Evolutionary conservation across 2,329 filamentous ascomycete genomes (phyloP).

Genomic region (Xylaria sp.): DNA sequence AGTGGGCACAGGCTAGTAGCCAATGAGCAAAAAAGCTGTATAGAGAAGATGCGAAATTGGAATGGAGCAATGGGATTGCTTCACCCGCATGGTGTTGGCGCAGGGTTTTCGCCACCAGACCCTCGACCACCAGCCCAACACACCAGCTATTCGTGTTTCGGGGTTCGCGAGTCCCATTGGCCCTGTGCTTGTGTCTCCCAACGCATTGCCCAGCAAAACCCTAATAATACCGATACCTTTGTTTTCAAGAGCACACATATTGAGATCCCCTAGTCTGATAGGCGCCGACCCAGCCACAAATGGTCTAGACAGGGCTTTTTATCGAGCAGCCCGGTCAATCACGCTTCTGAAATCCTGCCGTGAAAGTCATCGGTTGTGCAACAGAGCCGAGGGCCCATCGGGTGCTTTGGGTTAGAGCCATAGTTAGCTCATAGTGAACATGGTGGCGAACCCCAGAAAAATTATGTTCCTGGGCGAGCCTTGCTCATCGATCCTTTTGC

Average conservation of each 20-base stretch:
- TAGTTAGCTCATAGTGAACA: neutral
- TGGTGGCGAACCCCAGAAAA: constrained; percentile 18
- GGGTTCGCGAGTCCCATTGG: constrained; percentile 45
- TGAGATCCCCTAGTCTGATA: constrained; percentile 34
- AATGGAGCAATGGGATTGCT: constrained; percentile 45
- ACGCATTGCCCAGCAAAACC: constrained; percentile 29
- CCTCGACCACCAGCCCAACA: constrained; percentile 41
- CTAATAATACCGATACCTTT: constrained; percentile 30
- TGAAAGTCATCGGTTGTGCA: constrained; percentile 28
- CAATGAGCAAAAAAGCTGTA: constrained; percentile 42
- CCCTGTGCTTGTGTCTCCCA: constrained; percentile 33
- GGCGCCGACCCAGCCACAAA: constrained; percentile 49
- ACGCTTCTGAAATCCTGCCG: constrained; percentile 34
- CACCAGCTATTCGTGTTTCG: constrained; percentile 42
- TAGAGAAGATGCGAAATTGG: constrained; percentile 46
- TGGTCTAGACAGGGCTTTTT: constrained; percentile 47
- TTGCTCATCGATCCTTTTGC: constrained; percentile 27
- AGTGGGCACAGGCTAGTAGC: constrained; percentile 35
- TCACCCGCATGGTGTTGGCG: constrained; percentile 41
- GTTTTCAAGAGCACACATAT: constrained; percentile 33
- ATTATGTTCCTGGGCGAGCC: constrained; percentile 29
- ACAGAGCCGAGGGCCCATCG: constrained; percentile 1
- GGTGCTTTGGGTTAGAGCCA: constrained; percentile 17
- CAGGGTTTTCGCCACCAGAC: constrained; percentile 49
- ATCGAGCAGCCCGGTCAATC: constrained; percentile 39